Conservation (phyloP, 345 rosid genomes). For the Bretschneidera sinensis region DNA sequence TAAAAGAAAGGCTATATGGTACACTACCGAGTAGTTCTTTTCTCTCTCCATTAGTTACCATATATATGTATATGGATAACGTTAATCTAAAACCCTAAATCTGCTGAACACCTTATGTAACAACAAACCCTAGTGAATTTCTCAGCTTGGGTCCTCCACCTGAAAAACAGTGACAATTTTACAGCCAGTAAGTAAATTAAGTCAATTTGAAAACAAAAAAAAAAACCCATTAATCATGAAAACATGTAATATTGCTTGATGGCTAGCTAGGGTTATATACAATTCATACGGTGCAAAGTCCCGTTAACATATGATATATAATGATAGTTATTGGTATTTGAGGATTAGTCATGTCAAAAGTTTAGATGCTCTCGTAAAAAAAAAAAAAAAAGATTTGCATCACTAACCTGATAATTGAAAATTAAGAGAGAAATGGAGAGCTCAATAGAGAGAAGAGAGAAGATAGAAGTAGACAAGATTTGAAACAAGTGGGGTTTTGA, state of each 20-base stretch:
- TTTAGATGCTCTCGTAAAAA: background rate
- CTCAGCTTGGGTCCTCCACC: constrained; percentile 15
- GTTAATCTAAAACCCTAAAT: constrained; percentile 19
- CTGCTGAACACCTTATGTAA: constrained; percentile 14
- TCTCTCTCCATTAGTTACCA: constrained; percentile 59
- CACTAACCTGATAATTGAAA: constrained; percentile 18
- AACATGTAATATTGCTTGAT: too few relatives aligned
- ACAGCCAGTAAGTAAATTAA: constrained; percentile 8
- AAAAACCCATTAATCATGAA: too few relatives aligned
- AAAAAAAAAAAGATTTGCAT: background rate
- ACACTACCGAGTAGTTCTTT: constrained; percentile 58
- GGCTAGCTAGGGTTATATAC: too few relatives aligned
- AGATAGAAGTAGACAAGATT: constrained; percentile 17
- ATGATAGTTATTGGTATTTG: background rate
- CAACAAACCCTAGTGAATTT: constrained; percentile 23
- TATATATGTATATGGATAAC: constrained; percentile 13
- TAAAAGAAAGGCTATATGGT: constrained; percentile 4
- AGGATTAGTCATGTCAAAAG: background rate
- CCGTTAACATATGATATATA: background rate
- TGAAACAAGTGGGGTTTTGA: constrained; percentile 12
- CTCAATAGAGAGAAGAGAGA: background rate
- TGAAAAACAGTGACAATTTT: constrained; percentile 20
- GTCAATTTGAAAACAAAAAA: background rate
- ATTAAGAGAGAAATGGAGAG: constrained; percentile 1
- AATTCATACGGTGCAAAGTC: too few relatives aligned